A percentile compares a stretch with the other conserved stretches of the same genome.
Evolutionary conservation across 306 rosid genomes (phyloP).

Genomic region (Fagus crenata): DNA sequence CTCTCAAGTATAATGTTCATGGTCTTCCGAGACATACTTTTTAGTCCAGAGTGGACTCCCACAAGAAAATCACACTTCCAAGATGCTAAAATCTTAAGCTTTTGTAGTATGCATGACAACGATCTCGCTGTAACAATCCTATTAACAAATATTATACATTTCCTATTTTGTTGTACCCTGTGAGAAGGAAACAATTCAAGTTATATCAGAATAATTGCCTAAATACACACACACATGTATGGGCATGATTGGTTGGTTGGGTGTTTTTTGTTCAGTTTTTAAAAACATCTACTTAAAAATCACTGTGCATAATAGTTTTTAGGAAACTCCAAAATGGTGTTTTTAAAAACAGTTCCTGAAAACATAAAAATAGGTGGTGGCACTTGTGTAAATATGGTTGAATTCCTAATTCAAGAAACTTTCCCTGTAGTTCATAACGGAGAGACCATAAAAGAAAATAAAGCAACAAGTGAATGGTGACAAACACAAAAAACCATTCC

Average conservation of each 20-base stretch:
- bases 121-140: slow-evolving; percentile 85
- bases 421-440: too few relatives aligned
- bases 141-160: slow-evolving; percentile 90
- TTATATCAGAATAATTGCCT: slow-evolving; percentile 7
- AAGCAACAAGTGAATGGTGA: not conserved
- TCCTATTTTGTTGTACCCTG: slow-evolving; percentile 72
- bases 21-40: slow-evolving; percentile 74
- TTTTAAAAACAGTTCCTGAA: too few relatives aligned
- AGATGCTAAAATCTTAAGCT: slow-evolving; percentile 55
- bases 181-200: slow-evolving; percentile 27
- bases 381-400: too few relatives aligned
- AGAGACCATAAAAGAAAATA: too few relatives aligned
- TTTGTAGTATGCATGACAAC: slow-evolving; percentile 65
- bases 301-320: too few relatives aligned
- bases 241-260: too few relatives aligned
- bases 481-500: not conserved
- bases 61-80: slow-evolving; percentile 86
- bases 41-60: slow-evolving; percentile 75
- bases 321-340: too few relatives aligned
- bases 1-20: slow-evolving; percentile 65
- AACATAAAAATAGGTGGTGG: too few relatives aligned
- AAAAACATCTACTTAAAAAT: too few relatives aligned
- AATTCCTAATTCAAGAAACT: too few relatives aligned
- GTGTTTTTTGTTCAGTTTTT: too few relatives aligned
- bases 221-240: not conserved